Conservation (phyloP, 495 filamentous ascomycete genomes). For the Antarctomyces pellizariae region DNA sequence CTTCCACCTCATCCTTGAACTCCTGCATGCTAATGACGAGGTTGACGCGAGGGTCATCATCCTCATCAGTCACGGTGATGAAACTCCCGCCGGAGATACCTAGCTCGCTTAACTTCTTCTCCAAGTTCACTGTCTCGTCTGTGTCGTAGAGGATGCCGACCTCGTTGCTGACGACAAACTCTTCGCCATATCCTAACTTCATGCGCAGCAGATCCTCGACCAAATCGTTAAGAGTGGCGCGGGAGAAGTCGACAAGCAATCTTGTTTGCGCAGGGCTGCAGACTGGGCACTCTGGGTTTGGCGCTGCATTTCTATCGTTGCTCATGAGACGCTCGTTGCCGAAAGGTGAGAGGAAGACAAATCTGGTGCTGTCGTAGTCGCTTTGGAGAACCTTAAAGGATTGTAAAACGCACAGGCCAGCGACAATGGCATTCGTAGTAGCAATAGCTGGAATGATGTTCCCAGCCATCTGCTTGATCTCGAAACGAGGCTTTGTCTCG, state of each 20-base stretch:
- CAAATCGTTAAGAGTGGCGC: constrained; percentile 61
- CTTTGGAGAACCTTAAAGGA: constrained; percentile 73
- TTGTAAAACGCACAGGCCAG: constrained; percentile 78
- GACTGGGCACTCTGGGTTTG: constrained; percentile 58
- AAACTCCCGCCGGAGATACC: constrained; percentile 50
- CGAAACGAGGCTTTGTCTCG: constrained; percentile 71
- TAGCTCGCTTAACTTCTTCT: constrained; percentile 55
- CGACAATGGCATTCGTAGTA: constrained; percentile 92
- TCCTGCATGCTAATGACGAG: constrained; percentile 42
- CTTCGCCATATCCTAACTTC: constrained; percentile 60
- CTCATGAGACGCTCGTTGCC: constrained; percentile 50
- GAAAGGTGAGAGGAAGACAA: constrained; percentile 71
- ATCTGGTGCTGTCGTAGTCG: constrained; percentile 24
- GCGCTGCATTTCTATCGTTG: constrained; percentile 44
- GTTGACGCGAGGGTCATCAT: constrained; percentile 57
- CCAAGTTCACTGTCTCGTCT: constrained; percentile 68
- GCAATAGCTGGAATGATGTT: constrained; percentile 98
- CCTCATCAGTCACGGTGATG: constrained; percentile 66
- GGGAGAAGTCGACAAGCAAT: constrained; percentile 41
- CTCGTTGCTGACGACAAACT: constrained; percentile 53
- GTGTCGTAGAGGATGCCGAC: constrained; percentile 62
- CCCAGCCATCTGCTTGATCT: constrained; percentile 97
- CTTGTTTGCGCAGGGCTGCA: constrained; percentile 51
- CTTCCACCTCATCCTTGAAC: constrained; percentile 16
- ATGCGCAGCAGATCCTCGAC: constrained; percentile 47